Conservation (phyloP, 495 filamentous ascomycete genomes). For the Hypoxylon lienhwacheense region DNA sequence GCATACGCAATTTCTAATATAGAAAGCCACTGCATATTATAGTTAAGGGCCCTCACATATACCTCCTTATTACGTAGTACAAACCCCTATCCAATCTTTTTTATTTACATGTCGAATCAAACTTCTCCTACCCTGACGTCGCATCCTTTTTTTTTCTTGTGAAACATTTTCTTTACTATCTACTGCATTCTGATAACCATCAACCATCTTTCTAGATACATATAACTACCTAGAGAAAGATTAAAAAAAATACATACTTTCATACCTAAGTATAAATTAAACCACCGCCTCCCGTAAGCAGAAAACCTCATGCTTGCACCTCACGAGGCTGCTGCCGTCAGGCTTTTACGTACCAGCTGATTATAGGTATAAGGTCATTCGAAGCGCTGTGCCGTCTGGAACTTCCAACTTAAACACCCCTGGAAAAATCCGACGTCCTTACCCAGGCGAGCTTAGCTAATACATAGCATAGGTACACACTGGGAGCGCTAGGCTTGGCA, state of each 20-base stretch:
- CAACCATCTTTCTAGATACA: too few species aligned
- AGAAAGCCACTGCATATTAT: slow-evolving; percentile 8
- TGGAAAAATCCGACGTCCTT: too few species aligned
- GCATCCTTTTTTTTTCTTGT: not conserved
- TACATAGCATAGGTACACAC: slow-evolving; percentile 11
- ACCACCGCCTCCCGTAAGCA: too few species aligned
- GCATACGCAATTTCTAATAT: not conserved
- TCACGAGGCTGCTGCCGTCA: slow-evolving; percentile 7
- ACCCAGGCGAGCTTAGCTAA: slow-evolving; percentile 26
- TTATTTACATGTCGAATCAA: not conserved
- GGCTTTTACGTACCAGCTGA: slow-evolving; percentile 10
- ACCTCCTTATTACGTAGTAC: slow-evolving; percentile 15
- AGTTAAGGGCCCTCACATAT: slow-evolving; percentile 20
- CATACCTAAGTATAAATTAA: too few species aligned
- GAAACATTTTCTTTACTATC: not conserved
- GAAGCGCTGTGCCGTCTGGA: slow-evolving; percentile 12
- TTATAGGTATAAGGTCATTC: slow-evolving; percentile 21
- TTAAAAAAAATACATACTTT: too few species aligned
- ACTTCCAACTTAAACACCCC: too few species aligned
- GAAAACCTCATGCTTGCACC: slow-evolving; percentile 10
- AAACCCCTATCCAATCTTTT: not conserved
- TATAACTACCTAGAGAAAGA: too few species aligned
- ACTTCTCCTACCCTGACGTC: not conserved
- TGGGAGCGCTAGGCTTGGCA: too few species aligned
- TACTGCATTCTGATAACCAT: too few species aligned